Percentiles rank a stretch among this genome's conserved stretches.
Evolutionary conservation across 208 protist genomes (phyloP).

Genomic region (Acanthamoeba sp.): DNA sequence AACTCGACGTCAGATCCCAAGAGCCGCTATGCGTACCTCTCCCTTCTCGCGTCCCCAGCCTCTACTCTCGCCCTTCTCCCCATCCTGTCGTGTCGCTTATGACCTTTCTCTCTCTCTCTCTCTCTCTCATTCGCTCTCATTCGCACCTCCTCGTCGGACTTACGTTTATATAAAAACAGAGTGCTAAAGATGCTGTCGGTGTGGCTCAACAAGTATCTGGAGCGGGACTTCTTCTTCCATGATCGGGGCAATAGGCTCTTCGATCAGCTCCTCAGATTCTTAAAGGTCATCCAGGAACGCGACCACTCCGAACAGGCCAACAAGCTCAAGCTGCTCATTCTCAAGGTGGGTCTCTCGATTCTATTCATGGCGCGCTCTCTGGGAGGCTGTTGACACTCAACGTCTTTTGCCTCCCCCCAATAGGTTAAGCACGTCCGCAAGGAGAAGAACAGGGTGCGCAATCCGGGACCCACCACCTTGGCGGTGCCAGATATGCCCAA

Average conservation of each 20-base stretch:
- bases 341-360: constrained; percentile 26
- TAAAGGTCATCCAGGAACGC: constrained; percentile 35
- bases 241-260: constrained; percentile 55
- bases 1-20: neutral
- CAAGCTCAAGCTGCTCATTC: constrained; percentile 74
- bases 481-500: neutral
- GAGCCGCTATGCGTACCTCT: constrained; percentile 55
- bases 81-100: neutral
- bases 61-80: neutral
- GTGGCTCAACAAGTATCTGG: constrained; percentile 67
- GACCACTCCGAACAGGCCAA: constrained; percentile 67
- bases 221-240: constrained; percentile 71
- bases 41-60: too few relatives aligned
- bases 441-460: constrained; percentile 5
- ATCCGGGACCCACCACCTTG: neutral
- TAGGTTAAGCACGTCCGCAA: constrained; percentile 18
- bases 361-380: too few relatives aligned
- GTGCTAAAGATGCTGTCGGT: constrained; percentile 64
- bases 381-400: too few relatives aligned
- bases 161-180: constrained; percentile 1
- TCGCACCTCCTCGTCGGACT: too few relatives aligned
- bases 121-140: neutral
- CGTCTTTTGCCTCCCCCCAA: neutral
- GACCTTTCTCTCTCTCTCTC: neutral
- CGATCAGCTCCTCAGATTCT: constrained; percentile 67